These are phyloP conservation scores for Annulohypoxylon maeteangense DNA, from an alignment of 495 filamentous ascomycete genomes.

Conservation along the genomic window DNA sequence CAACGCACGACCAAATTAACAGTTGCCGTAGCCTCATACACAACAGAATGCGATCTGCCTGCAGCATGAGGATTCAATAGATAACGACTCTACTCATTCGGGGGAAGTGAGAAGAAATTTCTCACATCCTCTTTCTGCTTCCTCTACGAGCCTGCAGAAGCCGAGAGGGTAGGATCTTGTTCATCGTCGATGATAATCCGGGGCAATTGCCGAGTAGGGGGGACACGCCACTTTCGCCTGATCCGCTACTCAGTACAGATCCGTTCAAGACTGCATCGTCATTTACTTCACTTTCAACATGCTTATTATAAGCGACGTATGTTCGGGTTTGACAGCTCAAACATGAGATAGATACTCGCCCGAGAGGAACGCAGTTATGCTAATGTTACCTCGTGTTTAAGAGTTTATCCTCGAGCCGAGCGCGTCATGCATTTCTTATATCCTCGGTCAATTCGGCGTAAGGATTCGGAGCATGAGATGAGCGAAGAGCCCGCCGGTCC, in stretches of 20 bases:
- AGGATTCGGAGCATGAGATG: slow-evolving; percentile 13
- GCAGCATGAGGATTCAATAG: slow-evolving; percentile 21
- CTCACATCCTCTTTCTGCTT: not conserved
- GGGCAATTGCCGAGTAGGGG: slow-evolving; percentile 7
- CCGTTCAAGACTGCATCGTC: slow-evolving; percentile 12
- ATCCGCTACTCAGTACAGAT: slow-evolving; percentile 12
- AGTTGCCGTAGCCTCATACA: slow-evolving; percentile 4
- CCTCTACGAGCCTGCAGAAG: not conserved
- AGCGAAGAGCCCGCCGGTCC: not conserved
- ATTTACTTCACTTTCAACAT: slow-evolving; percentile 13
- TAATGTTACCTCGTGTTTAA: slow-evolving; percentile 1
- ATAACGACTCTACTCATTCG: not conserved
- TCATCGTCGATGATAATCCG: slow-evolving; percentile 26
- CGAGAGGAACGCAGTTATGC: not conserved
- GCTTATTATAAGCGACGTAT: not conserved
- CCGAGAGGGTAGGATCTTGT: slow-evolving; percentile 5
- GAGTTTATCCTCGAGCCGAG: slow-evolving; percentile 4
- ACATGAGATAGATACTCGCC: slow-evolving; percentile 2
- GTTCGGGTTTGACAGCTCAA: slow-evolving; percentile 4
- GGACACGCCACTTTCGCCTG: slow-evolving; percentile 22
- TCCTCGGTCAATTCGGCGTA: slow-evolving; percentile 2
- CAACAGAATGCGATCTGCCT: not conserved
- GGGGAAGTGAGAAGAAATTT: not conserved
- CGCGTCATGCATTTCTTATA: not conserved
- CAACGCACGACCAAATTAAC: slow-evolving; percentile 8